These are phyloP conservation scores for Juglanconis oblonga DNA, from an alignment of 2,329 filamentous ascomycete species.

Conservation along the genomic window DNA sequence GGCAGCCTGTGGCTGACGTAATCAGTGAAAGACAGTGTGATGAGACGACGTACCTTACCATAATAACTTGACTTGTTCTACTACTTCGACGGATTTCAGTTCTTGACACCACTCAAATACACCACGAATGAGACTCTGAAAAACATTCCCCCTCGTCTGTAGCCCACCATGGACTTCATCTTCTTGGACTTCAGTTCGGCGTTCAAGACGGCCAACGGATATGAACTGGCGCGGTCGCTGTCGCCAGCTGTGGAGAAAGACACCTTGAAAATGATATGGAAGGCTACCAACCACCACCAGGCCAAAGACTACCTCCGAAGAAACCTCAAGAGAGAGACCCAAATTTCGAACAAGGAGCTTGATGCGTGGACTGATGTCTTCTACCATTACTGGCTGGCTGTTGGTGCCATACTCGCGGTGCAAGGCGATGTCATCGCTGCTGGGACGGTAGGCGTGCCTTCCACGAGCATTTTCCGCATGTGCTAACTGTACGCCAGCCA, in stretches of 20 bases:
- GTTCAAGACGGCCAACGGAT: slow-evolving; percentile 63
- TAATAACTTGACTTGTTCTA: too few relatives aligned
- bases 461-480: background rate
- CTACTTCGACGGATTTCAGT: background rate
- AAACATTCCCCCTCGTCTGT: background rate
- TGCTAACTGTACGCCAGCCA: slow-evolving; percentile 28
- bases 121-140: background rate
- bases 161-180: slow-evolving; percentile 64
- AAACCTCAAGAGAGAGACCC: slow-evolving; percentile 48
- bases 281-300: slow-evolving; percentile 65
- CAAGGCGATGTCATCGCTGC: slow-evolving; percentile 46
- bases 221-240: slow-evolving; percentile 70
- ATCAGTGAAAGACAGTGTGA: too few relatives aligned
- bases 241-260: slow-evolving; percentile 65
- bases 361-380: slow-evolving; percentile 88
- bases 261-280: slow-evolving; percentile 67
- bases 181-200: slow-evolving; percentile 73
- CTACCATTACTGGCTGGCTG: slow-evolving; percentile 76
- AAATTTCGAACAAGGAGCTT: slow-evolving; percentile 57
- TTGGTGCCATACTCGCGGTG: slow-evolving; percentile 68
- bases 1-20: too few relatives aligned
- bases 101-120: too few relatives aligned
- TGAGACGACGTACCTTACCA: too few relatives aligned
- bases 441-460: slow-evolving; percentile 1
- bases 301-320: slow-evolving; percentile 69